phyloP scores from a whole-genome alignment of 2,329 filamentous ascomycete genomes.

The Xylariales sp. region DNA sequence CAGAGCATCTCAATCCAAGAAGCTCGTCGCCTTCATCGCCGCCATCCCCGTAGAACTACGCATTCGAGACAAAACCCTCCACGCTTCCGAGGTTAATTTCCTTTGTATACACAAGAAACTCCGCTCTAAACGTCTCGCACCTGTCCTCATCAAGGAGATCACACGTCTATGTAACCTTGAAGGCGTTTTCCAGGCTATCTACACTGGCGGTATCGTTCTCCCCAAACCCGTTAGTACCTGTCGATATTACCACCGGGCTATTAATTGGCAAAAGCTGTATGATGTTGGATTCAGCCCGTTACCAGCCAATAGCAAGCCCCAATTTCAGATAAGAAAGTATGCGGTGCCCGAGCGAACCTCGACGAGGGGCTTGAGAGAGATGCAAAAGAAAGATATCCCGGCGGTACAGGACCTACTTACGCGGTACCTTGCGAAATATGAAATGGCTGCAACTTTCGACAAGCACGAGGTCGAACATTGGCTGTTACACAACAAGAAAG shows the following conservation, averaged over 20 bases:
- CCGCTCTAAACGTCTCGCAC: constrained; percentile 88
- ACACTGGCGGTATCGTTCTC: constrained; percentile 91
- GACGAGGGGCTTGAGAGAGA: constrained; percentile 80
- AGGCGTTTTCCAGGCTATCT: constrained; percentile 93
- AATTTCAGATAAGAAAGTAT: constrained; percentile 88
- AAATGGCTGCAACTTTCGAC: constrained; percentile 85
- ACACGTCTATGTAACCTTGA: constrained; percentile 89
- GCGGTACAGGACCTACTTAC: constrained; percentile 79
- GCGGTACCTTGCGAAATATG: constrained; percentile 82
- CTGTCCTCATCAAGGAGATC: constrained; percentile 97
- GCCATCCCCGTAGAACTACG: constrained; percentile 87
- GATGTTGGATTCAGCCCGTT: constrained; percentile 94
- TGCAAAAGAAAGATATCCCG: constrained; percentile 82
- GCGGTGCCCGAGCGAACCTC: constrained; percentile 79
- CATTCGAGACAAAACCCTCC: constrained; percentile 79
- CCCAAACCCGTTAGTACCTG: constrained; percentile 93
- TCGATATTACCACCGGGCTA: constrained; percentile 91
- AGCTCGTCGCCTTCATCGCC: constrained; percentile 95
- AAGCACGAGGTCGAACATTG: constrained; percentile 88
- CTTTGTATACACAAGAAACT: constrained; percentile 98
- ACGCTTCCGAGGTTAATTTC: constrained; percentile 95
- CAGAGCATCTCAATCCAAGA: constrained; percentile 82
- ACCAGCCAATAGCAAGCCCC: constrained; percentile 83
- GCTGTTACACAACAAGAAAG: constrained; percentile 77
- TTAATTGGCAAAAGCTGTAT: constrained; percentile 97